Percentiles rank a stretch among this genome's conserved stretches.
phyloP scores from a whole-genome alignment of 2,329 filamentous ascomycete species.

The Huntiella savannae region DNA sequence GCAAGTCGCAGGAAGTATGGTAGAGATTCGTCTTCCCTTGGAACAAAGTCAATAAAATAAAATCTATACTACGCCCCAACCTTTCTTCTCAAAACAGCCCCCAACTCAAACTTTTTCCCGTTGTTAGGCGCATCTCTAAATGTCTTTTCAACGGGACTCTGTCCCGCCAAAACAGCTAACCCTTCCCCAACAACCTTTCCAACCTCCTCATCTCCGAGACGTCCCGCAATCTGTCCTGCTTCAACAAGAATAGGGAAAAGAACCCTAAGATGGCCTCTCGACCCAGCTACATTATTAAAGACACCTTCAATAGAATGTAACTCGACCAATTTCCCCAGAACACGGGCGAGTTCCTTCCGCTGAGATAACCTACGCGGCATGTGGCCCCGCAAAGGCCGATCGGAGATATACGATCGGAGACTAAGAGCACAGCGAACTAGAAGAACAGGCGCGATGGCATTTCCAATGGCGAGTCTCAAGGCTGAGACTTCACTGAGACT shows the following conservation, averaged over 20 bases:
- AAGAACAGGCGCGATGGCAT: constrained; percentile 60
- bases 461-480: constrained; percentile 36
- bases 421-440: constrained; percentile 65
- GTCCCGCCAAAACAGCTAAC: constrained; percentile 41
- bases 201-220: constrained; percentile 40
- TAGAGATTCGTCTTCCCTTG: constrained; percentile 13
- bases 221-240: constrained; percentile 38
- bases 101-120: neutral
- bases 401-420: constrained; percentile 69
- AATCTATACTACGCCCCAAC: neutral
- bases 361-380: constrained; percentile 79
- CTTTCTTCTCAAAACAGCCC: constrained; percentile 1
- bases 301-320: constrained; percentile 52
- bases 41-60: neutral
- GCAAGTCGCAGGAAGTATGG: constrained; percentile 49
- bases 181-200: constrained; percentile 37
- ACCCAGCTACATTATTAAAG: constrained; percentile 37
- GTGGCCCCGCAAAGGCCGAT: constrained; percentile 72
- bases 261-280: constrained; percentile 57
- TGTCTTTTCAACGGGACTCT: constrained; percentile 21
- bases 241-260: constrained; percentile 61
- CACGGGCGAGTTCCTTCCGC: constrained; percentile 55
- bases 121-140: neutral
- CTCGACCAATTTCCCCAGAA: constrained; percentile 45
- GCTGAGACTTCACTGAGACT: too few species aligned